Evolutionary conservation across 495 filamentous ascomycete species (phyloP).

Genomic region (Poronia punctata): DNA sequence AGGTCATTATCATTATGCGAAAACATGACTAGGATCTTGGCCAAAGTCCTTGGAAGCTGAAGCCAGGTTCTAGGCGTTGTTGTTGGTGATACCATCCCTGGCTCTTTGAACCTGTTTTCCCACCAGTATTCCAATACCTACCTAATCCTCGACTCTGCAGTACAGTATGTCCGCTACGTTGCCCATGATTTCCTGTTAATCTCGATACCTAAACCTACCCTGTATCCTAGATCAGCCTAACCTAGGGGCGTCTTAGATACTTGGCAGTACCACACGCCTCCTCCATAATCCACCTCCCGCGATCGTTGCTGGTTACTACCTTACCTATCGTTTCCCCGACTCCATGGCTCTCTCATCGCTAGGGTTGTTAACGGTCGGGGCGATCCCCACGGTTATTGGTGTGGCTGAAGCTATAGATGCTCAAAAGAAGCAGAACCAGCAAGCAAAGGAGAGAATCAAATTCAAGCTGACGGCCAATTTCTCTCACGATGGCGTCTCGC

Average conservation of each 20-base stretch:
- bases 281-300: no score
- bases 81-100: no score
- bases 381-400: constrained; percentile 44
- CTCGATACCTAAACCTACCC: no score
- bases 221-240: no score
- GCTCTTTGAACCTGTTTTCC: no score
- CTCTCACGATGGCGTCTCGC: constrained; percentile 30
- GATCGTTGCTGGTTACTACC: no score
- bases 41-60: not conserved
- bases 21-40: constrained; percentile 5
- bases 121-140: no score
- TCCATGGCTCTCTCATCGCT: constrained; percentile 29
- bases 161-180: no score
- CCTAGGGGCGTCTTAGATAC: no score
- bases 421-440: constrained; percentile 42
- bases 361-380: constrained; percentile 39
- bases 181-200: no score
- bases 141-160: no score
- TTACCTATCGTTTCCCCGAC: not conserved
- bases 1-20: constrained; percentile 2
- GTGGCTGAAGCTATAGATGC: constrained; percentile 44
- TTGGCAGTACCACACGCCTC: not conserved
- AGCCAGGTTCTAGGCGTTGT: no score
- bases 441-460: constrained; percentile 45
- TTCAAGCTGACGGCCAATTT: constrained; percentile 41